These are phyloP conservation scores for Proliferodiscus dingleyae DNA, from an alignment of 2,329 filamentous ascomycete species.

Conservation along the genomic window DNA sequence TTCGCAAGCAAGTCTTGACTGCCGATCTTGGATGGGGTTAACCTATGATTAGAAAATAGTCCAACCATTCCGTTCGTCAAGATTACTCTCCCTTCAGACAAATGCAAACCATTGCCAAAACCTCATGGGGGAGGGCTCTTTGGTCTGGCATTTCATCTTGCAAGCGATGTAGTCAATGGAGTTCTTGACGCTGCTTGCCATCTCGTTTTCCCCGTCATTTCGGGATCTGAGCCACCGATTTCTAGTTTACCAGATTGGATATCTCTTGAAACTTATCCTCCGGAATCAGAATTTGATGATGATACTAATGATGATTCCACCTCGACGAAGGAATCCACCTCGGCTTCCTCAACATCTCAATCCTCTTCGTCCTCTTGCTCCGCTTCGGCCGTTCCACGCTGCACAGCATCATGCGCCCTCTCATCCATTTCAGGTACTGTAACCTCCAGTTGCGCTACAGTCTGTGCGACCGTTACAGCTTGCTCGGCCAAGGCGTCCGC, in stretches of 20 bases:
- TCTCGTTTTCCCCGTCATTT: neutral
- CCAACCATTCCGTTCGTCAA: neutral
- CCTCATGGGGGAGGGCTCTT: neutral
- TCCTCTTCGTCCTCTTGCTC: constrained; percentile 2
- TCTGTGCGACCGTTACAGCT: neutral
- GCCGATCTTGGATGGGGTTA: too few species aligned
- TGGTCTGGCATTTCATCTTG: neutral
- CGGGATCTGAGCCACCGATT: neutral
- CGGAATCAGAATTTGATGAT: neutral
- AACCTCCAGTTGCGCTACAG: neutral
- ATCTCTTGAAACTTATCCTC: neutral
- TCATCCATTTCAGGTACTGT: neutral
- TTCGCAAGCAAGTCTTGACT: too few species aligned
- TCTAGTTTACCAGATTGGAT: neutral
- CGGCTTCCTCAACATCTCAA: neutral
- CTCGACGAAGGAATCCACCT: neutral
- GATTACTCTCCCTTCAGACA: neutral
- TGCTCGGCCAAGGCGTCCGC: too few species aligned
- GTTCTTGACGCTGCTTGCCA: constrained; percentile 3
- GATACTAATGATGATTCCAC: neutral
- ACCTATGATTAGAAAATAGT: neutral
- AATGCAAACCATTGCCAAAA: constrained; percentile 3
- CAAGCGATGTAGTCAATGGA: neutral
- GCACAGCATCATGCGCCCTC: neutral
- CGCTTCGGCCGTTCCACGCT: neutral